Evolutionary conservation across 805 yeast genomes (phyloP).

Genomic region (Metschnikowia lunata): DNA sequence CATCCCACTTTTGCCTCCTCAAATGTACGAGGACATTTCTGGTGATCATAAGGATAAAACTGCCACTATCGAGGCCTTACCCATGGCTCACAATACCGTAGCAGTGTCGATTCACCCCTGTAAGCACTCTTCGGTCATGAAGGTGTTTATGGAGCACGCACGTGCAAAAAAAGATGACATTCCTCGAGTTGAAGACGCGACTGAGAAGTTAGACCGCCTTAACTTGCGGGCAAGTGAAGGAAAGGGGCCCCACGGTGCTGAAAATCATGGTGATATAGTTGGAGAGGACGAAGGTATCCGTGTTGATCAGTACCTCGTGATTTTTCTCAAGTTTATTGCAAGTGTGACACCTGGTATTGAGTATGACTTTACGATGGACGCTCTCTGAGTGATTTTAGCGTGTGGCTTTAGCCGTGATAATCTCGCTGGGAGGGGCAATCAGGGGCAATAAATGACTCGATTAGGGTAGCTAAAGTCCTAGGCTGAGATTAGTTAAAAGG

Average conservation of each 20-base stretch:
- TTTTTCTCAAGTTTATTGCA: constrained; percentile 89
- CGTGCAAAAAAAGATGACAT: constrained; percentile 29
- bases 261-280: background rate
- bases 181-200: constrained; percentile 21
- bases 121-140: constrained; percentile 92
- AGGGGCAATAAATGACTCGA: too few species aligned
- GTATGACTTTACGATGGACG: constrained; percentile 98
- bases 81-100: constrained; percentile 71
- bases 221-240: constrained; percentile 17
- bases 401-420: background rate
- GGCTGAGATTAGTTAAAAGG: too few species aligned
- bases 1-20: constrained; percentile 75
- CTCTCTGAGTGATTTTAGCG: constrained; percentile 27
- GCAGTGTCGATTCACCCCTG: constrained; percentile 95
- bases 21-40: constrained; percentile 93
- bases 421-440: too few species aligned
- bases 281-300: constrained; percentile 45
- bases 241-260: too few species aligned
- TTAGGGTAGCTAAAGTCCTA: too few species aligned
- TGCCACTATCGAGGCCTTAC: constrained; percentile 91
- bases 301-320: constrained; percentile 86
- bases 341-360: constrained; percentile 98
- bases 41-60: constrained; percentile 92
- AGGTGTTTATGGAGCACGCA: constrained; percentile 71
- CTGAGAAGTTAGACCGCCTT: background rate